These are phyloP conservation scores for Talaromyces sp. DNA, from an alignment of 2,329 filamentous ascomycete species.

Conservation along the genomic window DNA sequence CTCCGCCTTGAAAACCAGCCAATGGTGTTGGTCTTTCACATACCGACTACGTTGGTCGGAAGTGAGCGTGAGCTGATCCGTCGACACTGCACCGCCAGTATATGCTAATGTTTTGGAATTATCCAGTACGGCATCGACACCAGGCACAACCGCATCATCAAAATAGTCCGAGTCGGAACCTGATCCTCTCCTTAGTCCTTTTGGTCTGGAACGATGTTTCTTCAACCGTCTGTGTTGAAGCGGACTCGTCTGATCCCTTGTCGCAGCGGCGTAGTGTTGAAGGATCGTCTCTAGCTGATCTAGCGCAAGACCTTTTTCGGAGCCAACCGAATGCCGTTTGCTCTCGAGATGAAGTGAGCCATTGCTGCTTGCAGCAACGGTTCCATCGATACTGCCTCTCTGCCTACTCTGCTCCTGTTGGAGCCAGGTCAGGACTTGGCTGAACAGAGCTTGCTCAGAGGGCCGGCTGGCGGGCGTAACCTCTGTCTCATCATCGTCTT, in stretches of 20 bases:
- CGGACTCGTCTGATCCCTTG: constrained; percentile 25
- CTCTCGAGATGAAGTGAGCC: constrained; percentile 19
- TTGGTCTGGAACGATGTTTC: constrained; percentile 34
- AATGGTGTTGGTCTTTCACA: constrained; percentile 70
- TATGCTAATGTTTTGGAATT: constrained; percentile 87
- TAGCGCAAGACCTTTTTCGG: constrained; percentile 69
- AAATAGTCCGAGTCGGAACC: constrained; percentile 83
- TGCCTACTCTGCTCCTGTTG: constrained; percentile 72
- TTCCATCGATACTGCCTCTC: constrained; percentile 48
- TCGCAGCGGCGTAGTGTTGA: constrained; percentile 37
- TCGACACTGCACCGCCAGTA: constrained; percentile 52
- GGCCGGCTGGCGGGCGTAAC: constrained; percentile 17
- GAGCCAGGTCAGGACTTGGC: constrained; percentile 79
- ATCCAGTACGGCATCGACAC: constrained; percentile 79
- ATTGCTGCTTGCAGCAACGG: constrained; percentile 39
- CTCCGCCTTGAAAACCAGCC: constrained; percentile 86
- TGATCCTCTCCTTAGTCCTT: constrained; percentile 42
- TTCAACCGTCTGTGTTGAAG: constrained; percentile 25
- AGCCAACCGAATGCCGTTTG: constrained; percentile 55
- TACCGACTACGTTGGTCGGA: constrained; percentile 47
- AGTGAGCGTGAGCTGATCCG: constrained; percentile 42
- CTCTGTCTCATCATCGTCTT: constrained; percentile 28
- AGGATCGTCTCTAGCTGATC: constrained; percentile 76
- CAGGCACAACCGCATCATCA: constrained; percentile 81
- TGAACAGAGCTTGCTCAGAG: constrained; percentile 51